Percentiles rank a stretch among this genome's conserved stretches.
phyloP scores from a whole-genome alignment of 2,329 filamentous ascomycete species.

The Botryotinia globosa region DNA sequence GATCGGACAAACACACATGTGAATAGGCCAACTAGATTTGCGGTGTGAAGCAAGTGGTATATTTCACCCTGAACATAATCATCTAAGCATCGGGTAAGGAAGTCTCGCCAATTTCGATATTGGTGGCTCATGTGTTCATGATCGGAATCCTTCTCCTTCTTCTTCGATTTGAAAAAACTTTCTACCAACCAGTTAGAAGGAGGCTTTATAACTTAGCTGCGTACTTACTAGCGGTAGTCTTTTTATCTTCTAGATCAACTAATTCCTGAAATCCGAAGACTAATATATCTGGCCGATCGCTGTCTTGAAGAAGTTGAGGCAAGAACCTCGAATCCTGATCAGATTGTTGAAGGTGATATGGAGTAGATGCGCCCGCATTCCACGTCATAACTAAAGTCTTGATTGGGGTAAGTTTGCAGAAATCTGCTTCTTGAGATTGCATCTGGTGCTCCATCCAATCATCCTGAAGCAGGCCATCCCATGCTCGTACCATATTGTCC shows the following conservation, averaged over 20 bases:
- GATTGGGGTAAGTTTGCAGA: constrained; percentile 81
- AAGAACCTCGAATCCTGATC: constrained; percentile 74
- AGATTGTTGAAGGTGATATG: constrained; percentile 70
- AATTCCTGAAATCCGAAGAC: constrained; percentile 98
- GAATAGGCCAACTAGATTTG: constrained; percentile 89
- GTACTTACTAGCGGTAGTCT: constrained; percentile 79
- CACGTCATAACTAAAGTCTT: constrained; percentile 83
- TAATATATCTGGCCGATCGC: constrained; percentile 79
- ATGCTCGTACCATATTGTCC: constrained; percentile 79
- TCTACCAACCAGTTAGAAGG: constrained; percentile 47
- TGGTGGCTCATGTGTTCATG: constrained; percentile 95
- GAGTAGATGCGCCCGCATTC: constrained; percentile 97
- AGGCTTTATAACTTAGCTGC: background rate
- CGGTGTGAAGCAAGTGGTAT: constrained; percentile 84
- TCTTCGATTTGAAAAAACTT: constrained; percentile 87
- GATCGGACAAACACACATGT: constrained; percentile 93
- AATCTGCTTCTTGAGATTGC: constrained; percentile 78
- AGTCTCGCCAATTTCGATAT: constrained; percentile 94
- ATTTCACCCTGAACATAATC: constrained; percentile 78
- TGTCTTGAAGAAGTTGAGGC: constrained; percentile 71
- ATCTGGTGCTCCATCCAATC: constrained; percentile 93
- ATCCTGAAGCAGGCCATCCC: constrained; percentile 90
- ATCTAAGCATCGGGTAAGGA: constrained; percentile 77
- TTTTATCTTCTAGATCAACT: constrained; percentile 97
- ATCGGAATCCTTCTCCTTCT: constrained; percentile 70